phyloP scores from a whole-genome alignment of 176 grass and related monocot genomes.

The Avena eriantha region DNA sequence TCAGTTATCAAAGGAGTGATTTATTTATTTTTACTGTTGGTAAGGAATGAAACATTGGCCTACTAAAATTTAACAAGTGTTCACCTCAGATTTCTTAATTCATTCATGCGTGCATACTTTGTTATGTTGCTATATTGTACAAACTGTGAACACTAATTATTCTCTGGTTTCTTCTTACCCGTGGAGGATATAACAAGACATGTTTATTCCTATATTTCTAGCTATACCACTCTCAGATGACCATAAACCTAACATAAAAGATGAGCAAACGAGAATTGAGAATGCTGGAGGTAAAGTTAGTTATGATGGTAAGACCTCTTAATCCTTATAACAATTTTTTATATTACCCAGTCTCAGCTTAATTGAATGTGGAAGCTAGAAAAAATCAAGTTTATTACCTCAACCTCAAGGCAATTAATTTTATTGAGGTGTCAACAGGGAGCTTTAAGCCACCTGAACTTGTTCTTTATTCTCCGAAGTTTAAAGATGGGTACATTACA shows the following conservation, averaged over 20 bases:
- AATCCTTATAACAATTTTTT: background rate
- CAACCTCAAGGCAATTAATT: background rate
- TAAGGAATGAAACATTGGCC: slow-evolving; percentile 3
- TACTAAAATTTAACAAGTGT: slow-evolving; percentile 7
- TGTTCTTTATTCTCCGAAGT: background rate
- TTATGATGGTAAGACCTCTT: slow-evolving; percentile 67
- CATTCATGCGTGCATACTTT: background rate
- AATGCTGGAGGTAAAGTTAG: slow-evolving; percentile 76
- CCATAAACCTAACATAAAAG: slow-evolving; percentile 85
- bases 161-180: slow-evolving; percentile 23
- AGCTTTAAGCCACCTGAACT: background rate
- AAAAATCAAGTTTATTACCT: slow-evolving; percentile 16
- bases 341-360: slow-evolving; percentile 24
- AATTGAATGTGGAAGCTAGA: background rate
- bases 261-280: slow-evolving; percentile 82
- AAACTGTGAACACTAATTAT: slow-evolving; percentile 10
- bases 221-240: slow-evolving; percentile 81
- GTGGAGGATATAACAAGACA: slow-evolving; percentile 4
- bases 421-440: background rate
- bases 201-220: slow-evolving; percentile 52
- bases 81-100: background rate
- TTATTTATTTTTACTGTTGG: background rate
- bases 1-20: background rate
- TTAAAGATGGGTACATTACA: too few species aligned
- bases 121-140: slow-evolving; percentile 39